phyloP scores from a whole-genome alignment of 768 basidiomycete species.

The Sporobolomyces phaffii region DNA sequence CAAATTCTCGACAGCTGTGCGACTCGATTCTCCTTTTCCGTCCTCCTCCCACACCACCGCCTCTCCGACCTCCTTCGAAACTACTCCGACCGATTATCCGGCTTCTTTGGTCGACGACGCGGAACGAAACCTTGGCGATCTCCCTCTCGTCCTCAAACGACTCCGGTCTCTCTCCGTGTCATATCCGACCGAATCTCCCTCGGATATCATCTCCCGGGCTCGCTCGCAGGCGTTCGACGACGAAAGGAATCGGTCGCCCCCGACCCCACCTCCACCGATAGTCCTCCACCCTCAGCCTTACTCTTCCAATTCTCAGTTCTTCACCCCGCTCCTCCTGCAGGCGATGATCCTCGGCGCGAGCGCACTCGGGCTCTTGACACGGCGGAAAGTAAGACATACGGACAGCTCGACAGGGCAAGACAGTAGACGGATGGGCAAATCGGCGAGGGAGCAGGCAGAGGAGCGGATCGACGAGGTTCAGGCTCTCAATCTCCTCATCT shows the following conservation, averaged over 20 bases:
- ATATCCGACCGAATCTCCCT: background rate
- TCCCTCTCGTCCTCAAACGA: background rate
- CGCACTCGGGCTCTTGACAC: conserved; percentile 24
- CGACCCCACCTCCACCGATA: conserved; percentile 20
- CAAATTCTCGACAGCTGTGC: conserved; percentile 2
- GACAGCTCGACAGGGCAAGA: background rate
- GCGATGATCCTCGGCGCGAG: conserved; percentile 30
- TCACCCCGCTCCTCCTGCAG: conserved; percentile 29
- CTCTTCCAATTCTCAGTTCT: background rate
- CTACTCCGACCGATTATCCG: background rate
- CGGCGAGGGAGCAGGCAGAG: conserved; percentile 8
- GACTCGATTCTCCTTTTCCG: conserved; percentile 3
- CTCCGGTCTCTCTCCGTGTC: background rate
- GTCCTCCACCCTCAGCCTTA: conserved; percentile 20
- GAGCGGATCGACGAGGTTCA: conserved; percentile 27
- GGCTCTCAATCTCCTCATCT: conserved; percentile 29
- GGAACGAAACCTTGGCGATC: background rate
- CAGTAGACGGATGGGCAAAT: background rate
- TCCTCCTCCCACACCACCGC: background rate
- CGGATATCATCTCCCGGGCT: background rate
- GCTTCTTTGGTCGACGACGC: background rate
- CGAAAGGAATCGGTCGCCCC: background rate
- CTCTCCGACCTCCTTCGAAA: background rate
- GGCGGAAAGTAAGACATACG: background rate
- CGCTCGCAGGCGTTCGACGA: background rate